Evolutionary conservation across 1,284 basidiomycete species (phyloP).

Genomic region (Ustilago lituana): DNA sequence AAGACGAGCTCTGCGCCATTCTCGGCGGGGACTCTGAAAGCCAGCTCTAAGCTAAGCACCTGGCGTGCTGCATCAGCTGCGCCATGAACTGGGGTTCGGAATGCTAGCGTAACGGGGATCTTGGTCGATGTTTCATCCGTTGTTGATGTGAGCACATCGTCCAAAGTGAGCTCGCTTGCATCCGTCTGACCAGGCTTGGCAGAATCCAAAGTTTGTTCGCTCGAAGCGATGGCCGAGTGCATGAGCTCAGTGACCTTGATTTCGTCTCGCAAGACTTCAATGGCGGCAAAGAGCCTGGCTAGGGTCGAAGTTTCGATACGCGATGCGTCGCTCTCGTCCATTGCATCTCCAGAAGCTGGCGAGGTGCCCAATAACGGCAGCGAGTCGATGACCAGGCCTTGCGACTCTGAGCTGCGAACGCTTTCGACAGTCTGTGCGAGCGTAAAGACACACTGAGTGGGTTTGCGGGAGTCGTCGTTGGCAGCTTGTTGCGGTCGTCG

Average conservation of each 20-base stretch:
- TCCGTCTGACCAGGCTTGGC: background rate
- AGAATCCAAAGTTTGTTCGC: background rate
- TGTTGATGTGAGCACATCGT: constrained; percentile 25
- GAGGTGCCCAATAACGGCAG: constrained; percentile 20
- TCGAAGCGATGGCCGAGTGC: constrained; percentile 35
- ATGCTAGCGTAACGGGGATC: constrained; percentile 39
- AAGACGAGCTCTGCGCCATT: constrained; percentile 12
- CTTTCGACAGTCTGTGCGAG: constrained; percentile 38
- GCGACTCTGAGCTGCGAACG: constrained; percentile 32
- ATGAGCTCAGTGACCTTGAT: constrained; percentile 43
- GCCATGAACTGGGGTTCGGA: constrained; percentile 22
- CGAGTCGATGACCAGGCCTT: constrained; percentile 40
- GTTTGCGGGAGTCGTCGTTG: background rate
- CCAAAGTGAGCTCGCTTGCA: constrained; percentile 14
- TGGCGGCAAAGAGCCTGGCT: constrained; percentile 37
- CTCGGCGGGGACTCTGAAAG: constrained; percentile 19
- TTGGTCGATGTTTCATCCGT: background rate
- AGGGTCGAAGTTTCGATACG: constrained; percentile 7
- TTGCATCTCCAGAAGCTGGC: constrained; percentile 5
- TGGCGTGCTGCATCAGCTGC: constrained; percentile 18
- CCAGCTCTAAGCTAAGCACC: constrained; percentile 26
- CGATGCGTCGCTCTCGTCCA: constrained; percentile 17
- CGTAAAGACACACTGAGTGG: constrained; percentile 29
- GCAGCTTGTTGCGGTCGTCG: constrained; percentile 4
- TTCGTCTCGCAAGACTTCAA: constrained; percentile 42